phyloP scores from a whole-genome alignment of 495 filamentous ascomycete genomes.

The Aspergillus avenaceus region DNA sequence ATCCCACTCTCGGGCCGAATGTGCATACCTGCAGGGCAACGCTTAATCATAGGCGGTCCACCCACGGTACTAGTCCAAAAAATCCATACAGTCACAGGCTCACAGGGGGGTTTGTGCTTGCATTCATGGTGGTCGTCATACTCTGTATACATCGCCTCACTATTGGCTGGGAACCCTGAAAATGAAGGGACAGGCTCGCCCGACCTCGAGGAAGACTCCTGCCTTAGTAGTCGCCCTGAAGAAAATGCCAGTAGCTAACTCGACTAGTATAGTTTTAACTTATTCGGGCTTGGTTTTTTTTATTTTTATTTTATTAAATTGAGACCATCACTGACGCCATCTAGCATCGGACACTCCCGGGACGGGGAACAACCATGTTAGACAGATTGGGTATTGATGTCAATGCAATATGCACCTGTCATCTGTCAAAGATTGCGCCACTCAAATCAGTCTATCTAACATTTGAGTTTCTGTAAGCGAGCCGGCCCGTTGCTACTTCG shows the following conservation, averaged over 20 bases:
- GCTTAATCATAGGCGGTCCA: constrained; percentile 2
- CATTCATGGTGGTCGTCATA: neutral
- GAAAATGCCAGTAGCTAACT: too few relatives aligned
- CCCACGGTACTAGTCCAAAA: neutral
- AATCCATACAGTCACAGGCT: neutral
- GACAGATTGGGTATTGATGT: neutral
- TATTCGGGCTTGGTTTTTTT: too few relatives aligned
- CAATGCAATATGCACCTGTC: neutral
- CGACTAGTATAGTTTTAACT: too few relatives aligned
- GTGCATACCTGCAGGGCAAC: constrained; percentile 15
- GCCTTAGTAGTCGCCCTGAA: neutral
- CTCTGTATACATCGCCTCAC: neutral
- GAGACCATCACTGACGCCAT: too few relatives aligned
- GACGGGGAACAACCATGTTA: too few relatives aligned
- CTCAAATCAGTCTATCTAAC: neutral
- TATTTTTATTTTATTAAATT: too few relatives aligned
- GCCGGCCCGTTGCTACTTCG: neutral
- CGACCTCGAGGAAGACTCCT: neutral
- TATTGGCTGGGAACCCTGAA: neutral
- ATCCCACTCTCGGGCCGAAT: constrained; percentile 19
- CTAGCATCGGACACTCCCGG: too few relatives aligned
- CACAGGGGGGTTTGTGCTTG: neutral
- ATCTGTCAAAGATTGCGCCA: neutral
- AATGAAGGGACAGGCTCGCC: neutral
- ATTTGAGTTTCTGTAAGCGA: neutral